phyloP scores from a whole-genome alignment of 805 yeast genomes.

The Starmerella apicola region DNA sequence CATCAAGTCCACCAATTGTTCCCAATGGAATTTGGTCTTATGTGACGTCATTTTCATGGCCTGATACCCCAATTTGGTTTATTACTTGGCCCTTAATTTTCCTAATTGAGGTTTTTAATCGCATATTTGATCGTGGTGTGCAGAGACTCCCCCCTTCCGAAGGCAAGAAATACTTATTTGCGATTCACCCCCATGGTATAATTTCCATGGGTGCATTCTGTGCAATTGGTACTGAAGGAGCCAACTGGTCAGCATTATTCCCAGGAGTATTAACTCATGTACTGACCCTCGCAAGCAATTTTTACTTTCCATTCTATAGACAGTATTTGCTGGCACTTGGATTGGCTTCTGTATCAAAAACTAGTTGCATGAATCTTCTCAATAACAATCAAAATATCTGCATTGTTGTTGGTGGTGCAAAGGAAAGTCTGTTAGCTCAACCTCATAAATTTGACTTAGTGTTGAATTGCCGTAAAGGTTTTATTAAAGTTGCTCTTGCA shows the following conservation, averaged over 20 bases:
- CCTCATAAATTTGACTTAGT: conserved; percentile 45
- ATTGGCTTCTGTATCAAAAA: conserved; percentile 67
- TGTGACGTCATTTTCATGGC: conserved; percentile 8
- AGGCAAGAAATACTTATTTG: conserved; percentile 57
- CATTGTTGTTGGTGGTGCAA: conserved; percentile 92
- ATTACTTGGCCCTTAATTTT: conserved; percentile 15
- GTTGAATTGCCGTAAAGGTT: conserved; percentile 69
- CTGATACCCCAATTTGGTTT: conserved; percentile 5
- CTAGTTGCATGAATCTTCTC: conserved; percentile 55
- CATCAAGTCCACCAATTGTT: conserved; percentile 40
- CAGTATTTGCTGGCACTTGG: conserved; percentile 78
- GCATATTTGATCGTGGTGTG: conserved; percentile 28
- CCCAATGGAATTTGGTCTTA: neutral
- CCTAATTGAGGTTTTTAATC: conserved; percentile 29
- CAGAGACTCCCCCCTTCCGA: conserved; percentile 14
- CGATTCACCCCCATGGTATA: conserved; percentile 94
- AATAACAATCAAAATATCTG: conserved; percentile 61
- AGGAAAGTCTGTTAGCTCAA: conserved; percentile 62
- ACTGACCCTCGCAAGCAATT: conserved; percentile 72
- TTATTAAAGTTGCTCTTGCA: conserved; percentile 73
- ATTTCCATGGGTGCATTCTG: conserved; percentile 87
- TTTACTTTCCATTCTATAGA: conserved; percentile 73
- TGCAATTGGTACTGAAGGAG: conserved; percentile 69
- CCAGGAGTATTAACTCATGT: conserved; percentile 77
- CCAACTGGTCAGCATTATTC: conserved; percentile 50